phyloP scores from a whole-genome alignment of 2,329 filamentous ascomycete species.

The Calcarisporium arbuscula region DNA sequence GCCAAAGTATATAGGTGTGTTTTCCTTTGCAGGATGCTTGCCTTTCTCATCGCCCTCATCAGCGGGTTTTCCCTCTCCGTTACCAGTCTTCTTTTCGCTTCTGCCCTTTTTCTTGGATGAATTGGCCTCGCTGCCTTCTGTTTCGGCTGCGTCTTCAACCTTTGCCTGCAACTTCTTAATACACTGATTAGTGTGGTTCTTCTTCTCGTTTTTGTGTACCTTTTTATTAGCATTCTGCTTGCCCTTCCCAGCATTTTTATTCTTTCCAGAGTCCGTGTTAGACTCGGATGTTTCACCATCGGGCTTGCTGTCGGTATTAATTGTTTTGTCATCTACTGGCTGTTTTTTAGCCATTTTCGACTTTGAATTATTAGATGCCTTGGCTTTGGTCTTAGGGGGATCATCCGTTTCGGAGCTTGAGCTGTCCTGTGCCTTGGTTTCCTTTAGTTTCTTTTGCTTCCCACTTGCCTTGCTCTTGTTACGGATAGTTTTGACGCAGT shows the following conservation, averaged over 20 bases:
- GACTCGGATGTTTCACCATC: constrained; percentile 10
- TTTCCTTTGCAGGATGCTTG: constrained; percentile 12
- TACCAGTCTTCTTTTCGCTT: constrained; percentile 4
- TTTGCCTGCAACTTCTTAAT: background rate
- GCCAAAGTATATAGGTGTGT: constrained; percentile 21
- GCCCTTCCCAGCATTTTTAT: constrained; percentile 5
- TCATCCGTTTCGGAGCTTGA: constrained; percentile 16
- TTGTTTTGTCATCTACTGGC: constrained; percentile 1
- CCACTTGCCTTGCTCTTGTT: constrained; percentile 6
- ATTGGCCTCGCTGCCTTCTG: constrained; percentile 1
- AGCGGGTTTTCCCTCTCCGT: background rate
- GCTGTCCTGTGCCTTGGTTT: constrained; percentile 7
- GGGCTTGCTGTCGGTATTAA: constrained; percentile 1
- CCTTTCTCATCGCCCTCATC: constrained; percentile 5
- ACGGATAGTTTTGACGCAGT: constrained; percentile 17
- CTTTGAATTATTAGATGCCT: constrained; percentile 3
- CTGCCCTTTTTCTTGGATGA: constrained; percentile 2
- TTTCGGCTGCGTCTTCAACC: background rate
- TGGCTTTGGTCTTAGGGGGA: constrained; percentile 4
- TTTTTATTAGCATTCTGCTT: constrained; percentile 1
- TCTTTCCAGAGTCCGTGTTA: constrained; percentile 1
- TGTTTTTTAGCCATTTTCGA: constrained; percentile 5
- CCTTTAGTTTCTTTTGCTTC: constrained; percentile 5
- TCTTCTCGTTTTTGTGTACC: background rate
- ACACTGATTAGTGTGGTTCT: background rate